phyloP scores from a whole-genome alignment of 2,329 filamentous ascomycete genomes.

The Diaporthe citriasiana region DNA sequence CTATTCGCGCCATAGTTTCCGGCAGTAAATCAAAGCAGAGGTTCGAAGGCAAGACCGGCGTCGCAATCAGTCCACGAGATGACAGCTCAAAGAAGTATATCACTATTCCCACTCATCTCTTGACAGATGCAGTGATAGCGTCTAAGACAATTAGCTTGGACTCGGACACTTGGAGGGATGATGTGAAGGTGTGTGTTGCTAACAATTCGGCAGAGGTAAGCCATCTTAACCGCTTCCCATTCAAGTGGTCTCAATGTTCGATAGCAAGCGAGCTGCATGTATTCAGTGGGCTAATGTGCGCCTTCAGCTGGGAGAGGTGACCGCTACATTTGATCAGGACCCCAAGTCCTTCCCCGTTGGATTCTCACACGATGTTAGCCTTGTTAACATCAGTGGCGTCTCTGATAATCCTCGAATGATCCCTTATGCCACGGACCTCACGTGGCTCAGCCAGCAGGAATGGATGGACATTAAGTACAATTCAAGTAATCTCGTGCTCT shows the following conservation, averaged over 20 bases:
- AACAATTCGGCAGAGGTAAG: conserved; percentile 1
- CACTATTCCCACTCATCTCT: neutral
- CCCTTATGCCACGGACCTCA: neutral
- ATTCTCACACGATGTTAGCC: neutral
- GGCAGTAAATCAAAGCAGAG: neutral
- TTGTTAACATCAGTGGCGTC: neutral
- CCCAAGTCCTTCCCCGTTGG: neutral
- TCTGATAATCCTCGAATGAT: neutral
- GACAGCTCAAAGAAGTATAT: neutral
- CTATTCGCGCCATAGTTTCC: neutral
- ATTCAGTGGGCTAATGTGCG: neutral
- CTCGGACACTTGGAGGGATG: neutral
- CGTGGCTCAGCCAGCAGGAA: conserved; percentile 4
- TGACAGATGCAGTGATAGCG: neutral
- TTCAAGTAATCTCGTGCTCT: neutral
- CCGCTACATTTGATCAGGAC: neutral
- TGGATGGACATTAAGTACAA: conserved; percentile 18
- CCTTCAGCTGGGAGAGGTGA: neutral
- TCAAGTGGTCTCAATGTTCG: neutral
- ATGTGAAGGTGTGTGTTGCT: neutral
- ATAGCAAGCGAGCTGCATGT: neutral
- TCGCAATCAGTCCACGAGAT: neutral
- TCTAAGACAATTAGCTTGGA: neutral
- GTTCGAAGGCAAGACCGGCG: neutral
- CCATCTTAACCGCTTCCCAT: rapidly evolving